Conservation (phyloP, 371 early-diverging fungal species). For the Mortierella sp. region DNA sequence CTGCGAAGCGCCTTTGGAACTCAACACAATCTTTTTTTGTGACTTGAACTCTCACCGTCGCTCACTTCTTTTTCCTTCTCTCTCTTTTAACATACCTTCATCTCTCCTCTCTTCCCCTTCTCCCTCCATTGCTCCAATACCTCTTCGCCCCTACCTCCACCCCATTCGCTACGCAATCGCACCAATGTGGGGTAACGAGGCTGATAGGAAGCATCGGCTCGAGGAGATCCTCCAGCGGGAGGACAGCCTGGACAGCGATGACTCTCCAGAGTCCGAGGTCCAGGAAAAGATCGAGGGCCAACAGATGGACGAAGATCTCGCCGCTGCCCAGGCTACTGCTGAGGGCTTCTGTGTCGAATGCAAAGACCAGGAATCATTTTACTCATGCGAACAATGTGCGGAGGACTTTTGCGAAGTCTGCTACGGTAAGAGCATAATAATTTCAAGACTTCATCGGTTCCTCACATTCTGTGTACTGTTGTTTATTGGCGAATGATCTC, state of each 20-base stretch:
- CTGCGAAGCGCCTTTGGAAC: too few species aligned
- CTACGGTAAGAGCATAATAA: constrained; percentile 63
- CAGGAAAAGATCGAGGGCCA: constrained; percentile 10
- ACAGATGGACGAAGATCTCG: constrained; percentile 39
- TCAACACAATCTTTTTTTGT: too few species aligned
- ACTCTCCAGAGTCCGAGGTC: constrained; percentile 15
- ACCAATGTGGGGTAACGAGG: constrained; percentile 34
- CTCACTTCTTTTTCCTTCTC: too few species aligned
- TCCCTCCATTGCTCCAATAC: neutral
- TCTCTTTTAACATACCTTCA: too few species aligned
- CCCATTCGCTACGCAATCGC: neutral
- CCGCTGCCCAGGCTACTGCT: constrained; percentile 47
- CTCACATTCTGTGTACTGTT: too few species aligned
- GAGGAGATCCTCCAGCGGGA: constrained; percentile 58
- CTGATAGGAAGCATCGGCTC: constrained; percentile 56
- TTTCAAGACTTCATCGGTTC: too few species aligned
- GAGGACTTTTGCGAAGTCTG: constrained; percentile 95
- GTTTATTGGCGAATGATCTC: too few species aligned
- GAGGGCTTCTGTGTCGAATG: constrained; percentile 92
- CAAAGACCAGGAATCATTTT: constrained; percentile 81
- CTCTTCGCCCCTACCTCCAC: neutral
- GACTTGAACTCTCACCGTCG: too few species aligned
- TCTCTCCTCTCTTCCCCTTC: constrained; percentile 1
- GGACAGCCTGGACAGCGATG: constrained; percentile 40
- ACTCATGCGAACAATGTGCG: constrained; percentile 79